phyloP scores from a whole-genome alignment of 176 grass and related monocot species.

The Aegilops tauschii region DNA sequence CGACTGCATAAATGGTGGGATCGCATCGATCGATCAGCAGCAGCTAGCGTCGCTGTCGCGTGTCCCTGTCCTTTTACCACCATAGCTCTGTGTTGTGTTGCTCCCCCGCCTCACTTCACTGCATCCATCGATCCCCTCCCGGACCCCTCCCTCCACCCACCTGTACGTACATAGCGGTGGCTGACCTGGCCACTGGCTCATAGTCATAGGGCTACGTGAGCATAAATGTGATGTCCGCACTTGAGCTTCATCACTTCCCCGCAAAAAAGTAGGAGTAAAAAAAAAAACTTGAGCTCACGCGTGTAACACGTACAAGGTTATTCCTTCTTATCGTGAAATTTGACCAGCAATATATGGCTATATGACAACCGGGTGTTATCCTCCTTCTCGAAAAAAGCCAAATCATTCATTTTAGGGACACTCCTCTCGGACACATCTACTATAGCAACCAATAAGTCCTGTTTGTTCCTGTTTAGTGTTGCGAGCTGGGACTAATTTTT shows the following conservation, averaged over 20 bases:
- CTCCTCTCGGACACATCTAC: too few species aligned
- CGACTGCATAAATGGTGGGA: conserved; percentile 38
- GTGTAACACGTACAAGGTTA: too few species aligned
- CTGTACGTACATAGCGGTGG: not conserved
- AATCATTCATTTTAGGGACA: too few species aligned
- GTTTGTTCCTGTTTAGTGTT: too few species aligned
- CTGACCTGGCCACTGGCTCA: not conserved
- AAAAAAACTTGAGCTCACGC: too few species aligned
- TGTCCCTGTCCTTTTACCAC: conserved; percentile 46
- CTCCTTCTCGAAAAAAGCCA: too few species aligned
- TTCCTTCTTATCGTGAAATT: too few species aligned
- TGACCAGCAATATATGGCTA: too few species aligned
- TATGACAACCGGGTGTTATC: too few species aligned
- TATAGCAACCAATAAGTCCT: too few species aligned
- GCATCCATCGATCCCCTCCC: not conserved
- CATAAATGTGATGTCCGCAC: conserved; percentile 1
- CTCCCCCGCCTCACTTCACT: conserved; percentile 19
- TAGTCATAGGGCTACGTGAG: not conserved
- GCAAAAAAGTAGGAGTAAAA: too few species aligned
- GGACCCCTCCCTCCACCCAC: not conserved
- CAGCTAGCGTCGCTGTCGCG: conserved; percentile 34
- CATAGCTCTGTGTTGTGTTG: conserved; percentile 17
- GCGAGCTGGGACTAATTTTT: too few species aligned
- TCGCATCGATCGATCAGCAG: not conserved
- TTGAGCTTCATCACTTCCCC: not conserved